Evolutionary conservation across 345 rosid species (phyloP), one percentile per base, ranked within the genome.

Genomic region (Barbarea vulgaris): DNA sequence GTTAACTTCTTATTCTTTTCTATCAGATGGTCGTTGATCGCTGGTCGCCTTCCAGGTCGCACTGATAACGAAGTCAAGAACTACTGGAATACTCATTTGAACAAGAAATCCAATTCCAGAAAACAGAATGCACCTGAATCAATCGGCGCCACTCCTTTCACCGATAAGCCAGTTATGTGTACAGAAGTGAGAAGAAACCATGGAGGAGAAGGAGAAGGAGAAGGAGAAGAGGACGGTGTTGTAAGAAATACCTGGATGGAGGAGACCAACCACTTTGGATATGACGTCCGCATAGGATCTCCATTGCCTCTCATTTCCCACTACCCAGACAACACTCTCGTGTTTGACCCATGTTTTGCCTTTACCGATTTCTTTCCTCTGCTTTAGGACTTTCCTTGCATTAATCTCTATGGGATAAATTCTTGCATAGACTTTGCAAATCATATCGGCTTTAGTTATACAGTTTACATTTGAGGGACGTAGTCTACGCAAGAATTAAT

Each of bases 31-130:
- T 87, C 97, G 14, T 78, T 91, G 52, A 91, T 91, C 3, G 96
- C 96, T 0, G 93, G 97, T 36, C 85, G 96, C 15, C 89, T 89
- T 68, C 97, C 97, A 1, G 97, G 97, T 74, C 85, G 97, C 42
- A 92, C 96, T 7, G 97, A 92, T 59, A 92, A 92, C 28, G 97
- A 92, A 66, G 91, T 89, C 73, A 89, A 92, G 79, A 92, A 92
- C 88, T 89, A 89, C 69, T 92, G 96, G 97, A 89, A 92, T 84
- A 89, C 97, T 39, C 93, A 89, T 92, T 79, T 89, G 82, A 89
- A 83, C 85, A 91, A 87, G 87, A 85, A 81, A 64, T 17, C 71
- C 31, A 72, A 18, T 42, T 10, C 54, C 18, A 83, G 79, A 36
- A 83, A 77, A 81, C 77, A 81, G 59, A 84, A 81, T 76, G 56